Base-by-base conservation (phyloP, 2,329 filamentous ascomycete genomes). In the Alternaria longipes region DNA sequence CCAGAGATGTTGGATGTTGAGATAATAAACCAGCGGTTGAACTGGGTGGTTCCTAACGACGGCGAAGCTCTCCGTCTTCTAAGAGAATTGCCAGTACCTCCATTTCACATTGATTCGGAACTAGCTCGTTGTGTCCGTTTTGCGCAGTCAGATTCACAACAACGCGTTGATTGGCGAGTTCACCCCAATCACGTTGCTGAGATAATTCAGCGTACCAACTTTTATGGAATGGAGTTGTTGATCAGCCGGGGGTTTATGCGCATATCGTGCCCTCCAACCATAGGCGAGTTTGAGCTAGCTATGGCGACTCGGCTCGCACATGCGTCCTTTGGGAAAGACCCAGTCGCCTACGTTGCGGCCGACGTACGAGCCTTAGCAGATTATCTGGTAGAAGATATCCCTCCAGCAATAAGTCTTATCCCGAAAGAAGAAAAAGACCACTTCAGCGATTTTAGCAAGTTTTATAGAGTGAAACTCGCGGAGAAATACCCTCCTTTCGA, bases 91-190 rank as follows among this genome's bases (percentile, higher is more conserved):
- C 8, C 40, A 12, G 24, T 14, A 34, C 41, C 53, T 8, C 45
- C 46, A 28, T n/a, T 26, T 0, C 18, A 45, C 7, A 46, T 38
- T 9, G 8, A 30, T 18, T 54, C 59, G 3, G 28, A 59, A n/a
- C 26, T 56, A 8, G 38, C 52, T 18, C 59, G 59, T 20, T 62
- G 54, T 41, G 41, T 62, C 24, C 59, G 62, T 11, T 64, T 58
- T 11, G 54, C 62, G 8, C 51, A 54, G 22, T 59, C 51, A 3
- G 26, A 53, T 22, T 42, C 54, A 7, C 50, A 56, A 30, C 14
- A 20, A 12, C 16, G 50, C 2, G 26, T 64, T 1, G 38, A 54
- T 38, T 62, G 58, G 58, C 34, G 49, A 8, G 11, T 56, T 1
- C 59, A 61, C 18, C 49, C 50, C 14, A 34, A 14, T 5, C 58